phyloP scores from a whole-genome alignment of 495 filamentous ascomycete genomes.

The Amphirosellinia nigrospora region DNA sequence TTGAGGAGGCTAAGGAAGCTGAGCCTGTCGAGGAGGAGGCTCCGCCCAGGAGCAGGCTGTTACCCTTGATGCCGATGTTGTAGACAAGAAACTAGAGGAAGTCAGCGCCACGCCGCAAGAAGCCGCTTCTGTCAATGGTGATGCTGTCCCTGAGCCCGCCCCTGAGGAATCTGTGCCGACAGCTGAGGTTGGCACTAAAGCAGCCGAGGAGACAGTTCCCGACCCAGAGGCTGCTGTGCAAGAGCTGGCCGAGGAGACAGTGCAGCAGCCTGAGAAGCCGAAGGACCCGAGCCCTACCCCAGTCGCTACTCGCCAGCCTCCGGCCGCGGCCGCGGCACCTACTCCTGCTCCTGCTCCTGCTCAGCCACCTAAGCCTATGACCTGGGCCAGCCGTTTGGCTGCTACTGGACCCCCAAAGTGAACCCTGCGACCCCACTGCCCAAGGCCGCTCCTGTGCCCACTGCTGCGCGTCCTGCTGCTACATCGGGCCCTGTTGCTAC shows the following conservation, averaged over 20 bases:
- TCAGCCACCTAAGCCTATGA: slow-evolving; percentile 70
- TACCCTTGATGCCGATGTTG: slow-evolving; percentile 50
- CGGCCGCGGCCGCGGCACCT: slow-evolving; percentile 44
- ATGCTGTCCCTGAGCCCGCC: slow-evolving; percentile 43
- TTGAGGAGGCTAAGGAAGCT: slow-evolving; percentile 45
- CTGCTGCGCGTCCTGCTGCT: slow-evolving; percentile 42
- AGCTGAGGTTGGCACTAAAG: slow-evolving; percentile 55
- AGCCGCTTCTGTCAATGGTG: slow-evolving; percentile 43
- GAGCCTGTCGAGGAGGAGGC: slow-evolving; percentile 47
- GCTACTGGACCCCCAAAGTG: slow-evolving; percentile 45
- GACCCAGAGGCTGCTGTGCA: slow-evolving; percentile 47
- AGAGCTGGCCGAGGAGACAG: slow-evolving; percentile 55
- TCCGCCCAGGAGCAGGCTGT: slow-evolving; percentile 46
- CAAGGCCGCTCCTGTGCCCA: slow-evolving; percentile 51
- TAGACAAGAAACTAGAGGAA: slow-evolving; percentile 60
- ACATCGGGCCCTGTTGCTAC: slow-evolving; percentile 37
- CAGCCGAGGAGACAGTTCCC: slow-evolving; percentile 45
- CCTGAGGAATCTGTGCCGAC: slow-evolving; percentile 55
- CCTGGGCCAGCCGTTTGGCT: slow-evolving; percentile 84
- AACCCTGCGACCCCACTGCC: slow-evolving; percentile 53
- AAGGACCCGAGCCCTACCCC: slow-evolving; percentile 66
- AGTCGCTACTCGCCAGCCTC: slow-evolving; percentile 48
- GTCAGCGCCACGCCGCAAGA: slow-evolving; percentile 42
- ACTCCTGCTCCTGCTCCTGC: slow-evolving; percentile 35
- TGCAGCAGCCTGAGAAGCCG: slow-evolving; percentile 61